A percentile compares a stretch with the other conserved stretches of the same genome.
Conservation (phyloP, 208 protist species). For the Leishmania martiniquensis region DNA sequence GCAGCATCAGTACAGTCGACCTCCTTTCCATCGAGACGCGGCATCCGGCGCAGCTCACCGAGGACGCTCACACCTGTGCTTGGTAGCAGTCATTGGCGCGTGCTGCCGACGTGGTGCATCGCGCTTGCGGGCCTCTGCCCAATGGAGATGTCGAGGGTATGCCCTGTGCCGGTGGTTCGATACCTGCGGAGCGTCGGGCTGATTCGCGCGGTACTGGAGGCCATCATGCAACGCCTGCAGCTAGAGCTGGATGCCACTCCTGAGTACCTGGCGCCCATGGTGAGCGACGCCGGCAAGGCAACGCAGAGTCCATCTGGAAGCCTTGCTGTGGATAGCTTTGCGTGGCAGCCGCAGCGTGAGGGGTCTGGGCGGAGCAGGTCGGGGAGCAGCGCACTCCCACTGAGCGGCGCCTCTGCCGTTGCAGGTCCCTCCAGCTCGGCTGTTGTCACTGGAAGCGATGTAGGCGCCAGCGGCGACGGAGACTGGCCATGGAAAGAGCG, state of each 20-base stretch:
- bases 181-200: conserved; percentile 59
- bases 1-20: neutral
- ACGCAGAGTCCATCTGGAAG: neutral
- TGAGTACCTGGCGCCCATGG: neutral
- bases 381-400: neutral
- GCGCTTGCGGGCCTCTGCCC: conserved; percentile 55
- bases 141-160: conserved; percentile 34
- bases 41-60: neutral
- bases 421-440: neutral
- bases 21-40: neutral
- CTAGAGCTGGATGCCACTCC: conserved; percentile 20
- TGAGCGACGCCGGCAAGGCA: neutral
- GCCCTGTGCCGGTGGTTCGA: conserved; percentile 32
- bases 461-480: neutral
- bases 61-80: neutral
- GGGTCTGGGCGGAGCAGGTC: neutral
- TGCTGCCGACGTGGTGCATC: conserved; percentile 55
- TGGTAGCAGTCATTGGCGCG: conserved; percentile 3
- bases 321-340: neutral
- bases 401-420: neutral
- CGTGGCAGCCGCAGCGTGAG: neutral
- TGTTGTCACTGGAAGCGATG: neutral
- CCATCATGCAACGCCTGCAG: conserved; percentile 29
- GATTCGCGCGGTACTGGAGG: conserved; percentile 36
- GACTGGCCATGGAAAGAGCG: conserved; percentile 2